Evolutionary conservation across 306 rosid species (phyloP).

Genomic region (Vicia sativa): DNA sequence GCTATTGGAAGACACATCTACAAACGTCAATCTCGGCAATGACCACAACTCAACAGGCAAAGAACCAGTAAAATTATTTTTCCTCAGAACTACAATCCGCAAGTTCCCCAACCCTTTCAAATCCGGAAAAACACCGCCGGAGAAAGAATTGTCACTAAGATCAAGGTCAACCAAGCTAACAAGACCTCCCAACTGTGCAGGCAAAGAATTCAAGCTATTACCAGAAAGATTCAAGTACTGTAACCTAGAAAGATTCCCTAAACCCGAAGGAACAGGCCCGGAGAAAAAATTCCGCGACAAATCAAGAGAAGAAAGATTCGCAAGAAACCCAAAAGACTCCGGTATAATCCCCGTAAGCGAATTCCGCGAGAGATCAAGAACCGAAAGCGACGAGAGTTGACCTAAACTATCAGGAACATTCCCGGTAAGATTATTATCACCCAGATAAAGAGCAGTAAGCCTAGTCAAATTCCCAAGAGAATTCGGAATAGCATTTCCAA

Average conservation of each 20-base stretch:
- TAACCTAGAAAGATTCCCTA: slow-evolving; percentile 66
- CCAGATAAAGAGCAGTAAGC: slow-evolving; percentile 64
- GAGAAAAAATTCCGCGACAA: slow-evolving; percentile 63
- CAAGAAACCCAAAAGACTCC: slow-evolving; percentile 49
- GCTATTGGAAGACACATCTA: slow-evolving; percentile 72
- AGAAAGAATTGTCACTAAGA: slow-evolving; percentile 68
- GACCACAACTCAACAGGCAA: slow-evolving; percentile 66
- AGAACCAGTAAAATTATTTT: slow-evolving; percentile 58
- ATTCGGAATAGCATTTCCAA: slow-evolving; percentile 63
- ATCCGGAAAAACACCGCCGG: slow-evolving; percentile 53
- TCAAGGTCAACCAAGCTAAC: slow-evolving; percentile 79
- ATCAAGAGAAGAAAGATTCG: slow-evolving; percentile 67
- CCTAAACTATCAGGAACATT: slow-evolving; percentile 62
- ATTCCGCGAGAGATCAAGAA: slow-evolving; percentile 75
- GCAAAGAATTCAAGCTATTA: slow-evolving; percentile 63
- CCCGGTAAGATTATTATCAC: slow-evolving; percentile 71
- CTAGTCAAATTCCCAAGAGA: slow-evolving; percentile 69
- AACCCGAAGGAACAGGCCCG: slow-evolving; percentile 56
- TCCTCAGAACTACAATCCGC: slow-evolving; percentile 55
- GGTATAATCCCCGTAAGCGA: slow-evolving; percentile 63
- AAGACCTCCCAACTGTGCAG: slow-evolving; percentile 64
- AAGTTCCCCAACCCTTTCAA: slow-evolving; percentile 64
- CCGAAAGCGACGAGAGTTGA: slow-evolving; percentile 57
- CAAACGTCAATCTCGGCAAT: slow-evolving; percentile 58
- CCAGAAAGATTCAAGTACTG: slow-evolving; percentile 73